These are phyloP conservation scores for Torulaspora indica DNA, from an alignment of 805 yeast species.

Conservation along the genomic window DNA sequence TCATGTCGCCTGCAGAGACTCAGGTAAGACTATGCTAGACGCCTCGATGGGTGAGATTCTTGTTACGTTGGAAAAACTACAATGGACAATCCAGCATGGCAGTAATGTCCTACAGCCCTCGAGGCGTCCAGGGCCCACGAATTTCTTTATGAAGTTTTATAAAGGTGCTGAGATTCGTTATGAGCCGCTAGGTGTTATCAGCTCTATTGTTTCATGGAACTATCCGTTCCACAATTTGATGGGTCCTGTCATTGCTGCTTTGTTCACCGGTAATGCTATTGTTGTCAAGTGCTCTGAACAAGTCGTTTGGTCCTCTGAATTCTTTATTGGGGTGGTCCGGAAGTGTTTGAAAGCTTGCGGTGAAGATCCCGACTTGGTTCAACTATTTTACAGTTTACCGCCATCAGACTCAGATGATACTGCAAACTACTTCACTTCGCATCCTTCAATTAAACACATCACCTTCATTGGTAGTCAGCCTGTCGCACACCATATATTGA, in stretches of 20 bases:
- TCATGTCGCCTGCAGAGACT: constrained; percentile 90
- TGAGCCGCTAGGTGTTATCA: constrained; percentile 82
- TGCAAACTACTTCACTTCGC: constrained; percentile 84
- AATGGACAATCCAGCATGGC: constrained; percentile 86
- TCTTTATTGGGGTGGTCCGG: constrained; percentile 67
- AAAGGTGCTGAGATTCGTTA: constrained; percentile 91
- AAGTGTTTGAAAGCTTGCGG: constrained; percentile 70
- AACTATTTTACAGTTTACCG: constrained; percentile 84
- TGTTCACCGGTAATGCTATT: constrained; percentile 88
- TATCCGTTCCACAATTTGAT: constrained; percentile 92
- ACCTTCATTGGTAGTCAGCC: constrained; percentile 96
- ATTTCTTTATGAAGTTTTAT: constrained; percentile 70
- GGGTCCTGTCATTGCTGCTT: constrained; percentile 86
- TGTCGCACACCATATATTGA: constrained; percentile 83
- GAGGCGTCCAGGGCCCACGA: constrained; percentile 80
- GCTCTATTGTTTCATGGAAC: constrained; percentile 94
- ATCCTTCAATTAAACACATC: constrained; percentile 76
- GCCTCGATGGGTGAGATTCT: constrained; percentile 95
- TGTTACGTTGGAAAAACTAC: constrained; percentile 88
- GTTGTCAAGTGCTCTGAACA: constrained; percentile 93
- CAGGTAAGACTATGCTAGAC: constrained; percentile 93
- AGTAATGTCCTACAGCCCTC: constrained; percentile 65
- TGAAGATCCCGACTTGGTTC: constrained; percentile 76
- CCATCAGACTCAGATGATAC: constrained; percentile 36
- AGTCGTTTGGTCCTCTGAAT: constrained; percentile 89